phyloP scores from a whole-genome alignment of 805 yeast genomes.

The Metschnikowia colocasiae region DNA sequence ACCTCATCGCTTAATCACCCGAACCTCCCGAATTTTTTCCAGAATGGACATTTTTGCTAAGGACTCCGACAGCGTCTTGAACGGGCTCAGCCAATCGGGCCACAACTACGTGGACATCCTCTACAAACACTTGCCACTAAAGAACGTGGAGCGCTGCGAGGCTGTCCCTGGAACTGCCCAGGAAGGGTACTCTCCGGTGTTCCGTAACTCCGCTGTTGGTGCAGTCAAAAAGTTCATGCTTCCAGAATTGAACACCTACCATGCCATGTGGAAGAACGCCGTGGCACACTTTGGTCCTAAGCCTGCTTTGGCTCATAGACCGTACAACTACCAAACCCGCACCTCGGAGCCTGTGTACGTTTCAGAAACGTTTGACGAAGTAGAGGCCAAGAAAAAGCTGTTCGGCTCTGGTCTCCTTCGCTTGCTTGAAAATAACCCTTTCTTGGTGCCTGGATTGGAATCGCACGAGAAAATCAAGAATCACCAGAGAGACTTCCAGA shows the following conservation, averaged over 20 bases:
- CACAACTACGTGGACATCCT: conserved; percentile 13
- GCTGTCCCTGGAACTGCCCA: conserved; percentile 38
- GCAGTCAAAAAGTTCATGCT: conserved; percentile 37
- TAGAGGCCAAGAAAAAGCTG: conserved; percentile 27
- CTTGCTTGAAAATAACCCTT: conserved; percentile 21
- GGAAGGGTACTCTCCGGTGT: conserved; percentile 50
- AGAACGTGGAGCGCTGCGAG: conserved; percentile 7
- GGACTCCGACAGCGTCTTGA: conserved; percentile 19
- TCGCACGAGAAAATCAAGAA: conserved; percentile 23
- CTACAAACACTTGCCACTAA: conserved; percentile 17
- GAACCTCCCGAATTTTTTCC: too few relatives aligned
- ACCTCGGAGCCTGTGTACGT: conserved; percentile 32
- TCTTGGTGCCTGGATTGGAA: conserved; percentile 16
- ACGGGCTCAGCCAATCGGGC: conserved; percentile 9
- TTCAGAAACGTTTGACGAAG: conserved; percentile 27
- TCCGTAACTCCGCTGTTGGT: conserved; percentile 37
- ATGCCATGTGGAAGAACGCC: conserved; percentile 43
- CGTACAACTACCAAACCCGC: conserved; percentile 22
- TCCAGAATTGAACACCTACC: conserved; percentile 42
- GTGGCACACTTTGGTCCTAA: conserved; percentile 32
- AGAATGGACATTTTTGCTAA: conserved; percentile 11
- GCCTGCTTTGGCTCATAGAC: conserved; percentile 47
- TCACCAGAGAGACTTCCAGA: conserved; percentile 13
- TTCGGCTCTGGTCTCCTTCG: conserved; percentile 41
- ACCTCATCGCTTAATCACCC: too few relatives aligned